Percentiles rank a stretch among this genome's conserved stretches.
Conservation (phyloP, 148 eudicot species). For the Nyssa sinensis region DNA sequence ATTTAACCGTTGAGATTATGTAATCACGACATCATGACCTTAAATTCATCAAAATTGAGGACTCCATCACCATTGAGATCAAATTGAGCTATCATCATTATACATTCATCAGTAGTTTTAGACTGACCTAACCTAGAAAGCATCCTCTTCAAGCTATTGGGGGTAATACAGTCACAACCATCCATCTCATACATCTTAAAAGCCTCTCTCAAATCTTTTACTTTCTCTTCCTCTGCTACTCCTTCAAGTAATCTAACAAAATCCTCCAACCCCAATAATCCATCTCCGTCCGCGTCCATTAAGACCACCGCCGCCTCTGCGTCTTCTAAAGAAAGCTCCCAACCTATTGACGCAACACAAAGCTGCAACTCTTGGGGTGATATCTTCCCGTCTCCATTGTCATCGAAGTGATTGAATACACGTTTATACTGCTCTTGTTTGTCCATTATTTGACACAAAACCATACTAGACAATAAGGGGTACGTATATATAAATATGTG, state of each 20-base stretch:
- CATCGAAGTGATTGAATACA: constrained; percentile 40
- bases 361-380: constrained; percentile 42
- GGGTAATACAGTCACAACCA: constrained; percentile 17
- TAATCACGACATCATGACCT: constrained; percentile 27
- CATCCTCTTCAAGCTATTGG: constrained; percentile 38
- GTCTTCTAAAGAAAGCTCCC: constrained; percentile 26
- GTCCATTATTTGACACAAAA: too few species aligned
- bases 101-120: constrained; percentile 22
- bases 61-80: constrained; percentile 37
- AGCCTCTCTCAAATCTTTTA: constrained; percentile 33
- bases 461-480: too few species aligned
- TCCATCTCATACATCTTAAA: constrained; percentile 34
- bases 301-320: constrained; percentile 39
- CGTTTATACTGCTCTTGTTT: constrained; percentile 22
- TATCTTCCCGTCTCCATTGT: constrained; percentile 42
- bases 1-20: too few species aligned
- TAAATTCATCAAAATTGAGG: constrained; percentile 33
- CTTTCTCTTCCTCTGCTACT: constrained; percentile 29
- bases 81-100: constrained; percentile 23
- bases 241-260: constrained; percentile 37
- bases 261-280: constrained; percentile 37
- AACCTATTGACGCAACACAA: constrained; percentile 18
- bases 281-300: constrained; percentile 47
- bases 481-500: too few species aligned
- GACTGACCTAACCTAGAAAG: constrained; percentile 29